phyloP scores from a whole-genome alignment of 257 asterid genomes.

The Paulownia fortunei region DNA sequence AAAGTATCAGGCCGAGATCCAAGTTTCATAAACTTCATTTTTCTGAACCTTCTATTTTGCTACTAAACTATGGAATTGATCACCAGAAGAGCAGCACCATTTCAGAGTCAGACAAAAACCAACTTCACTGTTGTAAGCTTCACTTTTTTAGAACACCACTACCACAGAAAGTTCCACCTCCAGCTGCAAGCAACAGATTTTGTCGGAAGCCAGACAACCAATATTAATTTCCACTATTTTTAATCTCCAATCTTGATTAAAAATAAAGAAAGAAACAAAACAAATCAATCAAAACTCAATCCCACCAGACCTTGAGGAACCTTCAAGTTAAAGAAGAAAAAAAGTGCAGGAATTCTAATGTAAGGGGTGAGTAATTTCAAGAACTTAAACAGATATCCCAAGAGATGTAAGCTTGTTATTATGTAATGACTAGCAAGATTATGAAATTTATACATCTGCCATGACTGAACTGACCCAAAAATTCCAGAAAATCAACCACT shows the following conservation, averaged over 20 bases:
- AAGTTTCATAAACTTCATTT: constrained; percentile 71
- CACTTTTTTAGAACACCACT: constrained; percentile 40
- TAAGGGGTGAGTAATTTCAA: background rate
- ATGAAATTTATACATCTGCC: background rate
- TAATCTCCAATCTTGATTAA: background rate
- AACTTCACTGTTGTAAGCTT: constrained; percentile 37
- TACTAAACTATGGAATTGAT: constrained; percentile 22
- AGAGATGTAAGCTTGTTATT: background rate
- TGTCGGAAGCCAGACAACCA: constrained; percentile 40
- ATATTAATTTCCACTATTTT: constrained; percentile 16
- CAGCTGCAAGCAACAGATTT: constrained; percentile 57
- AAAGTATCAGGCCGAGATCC: constrained; percentile 70
- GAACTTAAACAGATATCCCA: background rate
- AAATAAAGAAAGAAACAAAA: background rate
- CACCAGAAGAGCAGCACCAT: constrained; percentile 33
- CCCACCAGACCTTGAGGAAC: constrained; percentile 22
- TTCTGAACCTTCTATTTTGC: background rate
- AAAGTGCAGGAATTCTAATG: background rate
- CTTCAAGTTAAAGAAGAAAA: constrained; percentile 11
- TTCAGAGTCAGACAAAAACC: constrained; percentile 34
- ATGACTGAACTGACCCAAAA: constrained; percentile 25
- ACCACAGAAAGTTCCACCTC: constrained; percentile 38
- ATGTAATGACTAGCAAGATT: background rate
- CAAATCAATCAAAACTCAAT: background rate
- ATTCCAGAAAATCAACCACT: constrained; percentile 31